Base-by-base conservation (phyloP, 73 alveolate genomes). In the Durusdinium trenchii region DNA sequence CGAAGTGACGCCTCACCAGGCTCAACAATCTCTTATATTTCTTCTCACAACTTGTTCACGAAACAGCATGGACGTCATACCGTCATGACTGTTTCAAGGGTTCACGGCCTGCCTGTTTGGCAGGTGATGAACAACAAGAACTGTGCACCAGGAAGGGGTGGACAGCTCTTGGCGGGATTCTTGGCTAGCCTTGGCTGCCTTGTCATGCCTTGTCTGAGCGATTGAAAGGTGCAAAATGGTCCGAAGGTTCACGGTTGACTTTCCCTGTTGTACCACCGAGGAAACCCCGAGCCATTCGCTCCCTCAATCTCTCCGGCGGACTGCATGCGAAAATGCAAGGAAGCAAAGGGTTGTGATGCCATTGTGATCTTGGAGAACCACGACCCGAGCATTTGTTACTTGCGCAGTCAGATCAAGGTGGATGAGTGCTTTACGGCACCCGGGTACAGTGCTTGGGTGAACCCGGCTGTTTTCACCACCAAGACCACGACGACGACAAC, bases 301-400 rank as follows among this genome's bases (percentile, higher is more conserved):
- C 3, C 50, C 12, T 48, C 92, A 10, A 47, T 48, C 32, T 28
- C 71, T 3, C 92, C 92, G 28, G 48, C 36, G 67, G 71, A 52
- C 10, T 82, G 92, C 50, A 82, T 82, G 73, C 92, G 48, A 69
- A 46, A 82, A 32, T 82, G 92, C 48, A 46, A 50, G 46, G 16
- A n/a, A 46, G n/a, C 30, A 32, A n/a, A 42, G 3, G 69, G n/a
- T n/a, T 82, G 92, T 69, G 71, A 82, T 10, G 92, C 71, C 69
- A 82, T 82, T 30, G 69, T 82, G 69, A 20, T 82, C 6, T 61
- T 45, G 89, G 89, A 78, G 62, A 78, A 78, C 46, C 89, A 78
- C 61, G 92, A 82, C 48, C 92, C 92, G 43, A 82, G 92, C 92
- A 48, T 69, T 10, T 82, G 92, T 35, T 82, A 42, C 69, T 69